Evolutionary conservation across 75 land plant species (phyloP).

Genomic region (Cryptomeria japonica): DNA sequence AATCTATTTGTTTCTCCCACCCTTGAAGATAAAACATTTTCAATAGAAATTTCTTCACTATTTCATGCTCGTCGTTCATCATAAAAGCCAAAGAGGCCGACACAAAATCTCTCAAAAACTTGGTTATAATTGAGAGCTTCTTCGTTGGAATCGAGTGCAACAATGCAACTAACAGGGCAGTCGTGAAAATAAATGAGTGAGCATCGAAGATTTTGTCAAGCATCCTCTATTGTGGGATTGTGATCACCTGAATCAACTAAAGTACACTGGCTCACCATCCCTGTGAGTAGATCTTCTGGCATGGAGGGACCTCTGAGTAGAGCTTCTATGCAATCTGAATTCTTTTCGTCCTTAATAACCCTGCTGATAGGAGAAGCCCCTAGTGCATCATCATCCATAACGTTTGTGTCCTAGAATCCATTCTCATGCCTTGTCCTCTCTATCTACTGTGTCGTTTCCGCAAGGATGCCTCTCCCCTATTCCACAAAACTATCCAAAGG

Average conservation of each 20-base stretch:
- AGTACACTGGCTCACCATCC: neutral
- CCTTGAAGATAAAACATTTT: slow-evolving; percentile 57
- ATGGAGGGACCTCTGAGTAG: neutral
- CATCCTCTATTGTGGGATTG: slow-evolving; percentile 49
- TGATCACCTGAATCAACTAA: neutral
- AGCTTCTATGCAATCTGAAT: neutral
- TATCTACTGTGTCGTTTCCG: no score
- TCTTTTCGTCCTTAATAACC: neutral
- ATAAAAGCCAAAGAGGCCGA: slow-evolving; percentile 66
- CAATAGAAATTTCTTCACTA: slow-evolving; percentile 58
- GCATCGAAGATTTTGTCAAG: slow-evolving; percentile 62
- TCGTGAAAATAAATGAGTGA: slow-evolving; percentile 58
- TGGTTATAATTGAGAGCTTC: slow-evolving; percentile 75
- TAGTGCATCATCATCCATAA: neutral
- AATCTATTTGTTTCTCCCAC: slow-evolving; percentile 61
- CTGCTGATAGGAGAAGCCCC: neutral
- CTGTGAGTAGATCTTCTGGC: neutral
- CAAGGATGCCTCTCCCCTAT: no score
- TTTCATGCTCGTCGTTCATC: slow-evolving; percentile 63
- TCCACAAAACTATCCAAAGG: no score
- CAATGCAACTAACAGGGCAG: slow-evolving; percentile 72
- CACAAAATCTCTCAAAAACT: slow-evolving; percentile 73
- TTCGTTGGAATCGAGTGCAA: slow-evolving; percentile 54
- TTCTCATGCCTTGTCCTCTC: no score
- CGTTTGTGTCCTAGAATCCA: neutral